These are phyloP conservation scores for Volvox africanus DNA, from an alignment of 139 green algal species.

Conservation along the genomic window DNA sequence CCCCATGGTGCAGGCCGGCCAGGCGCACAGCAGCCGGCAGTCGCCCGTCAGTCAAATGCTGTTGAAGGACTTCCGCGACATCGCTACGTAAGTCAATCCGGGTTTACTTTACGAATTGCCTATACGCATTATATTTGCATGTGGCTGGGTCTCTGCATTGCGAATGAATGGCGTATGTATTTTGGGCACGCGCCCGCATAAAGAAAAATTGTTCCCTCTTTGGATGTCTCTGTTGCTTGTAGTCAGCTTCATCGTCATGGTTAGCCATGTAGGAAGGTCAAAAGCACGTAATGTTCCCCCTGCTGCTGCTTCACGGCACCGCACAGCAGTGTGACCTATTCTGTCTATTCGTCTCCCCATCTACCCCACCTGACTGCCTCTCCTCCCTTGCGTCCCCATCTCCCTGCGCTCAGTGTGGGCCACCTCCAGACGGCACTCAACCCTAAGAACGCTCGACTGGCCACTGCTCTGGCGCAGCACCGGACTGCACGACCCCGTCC, in stretches of 20 bases:
- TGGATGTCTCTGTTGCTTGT: no score
- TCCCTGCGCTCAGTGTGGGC: background rate
- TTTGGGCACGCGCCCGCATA: no score
- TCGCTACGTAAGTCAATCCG: background rate
- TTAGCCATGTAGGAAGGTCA: no score
- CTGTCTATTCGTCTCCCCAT: background rate
- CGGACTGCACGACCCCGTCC: constrained; percentile 64
- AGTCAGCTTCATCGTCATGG: no score
- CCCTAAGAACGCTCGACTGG: constrained; percentile 67
- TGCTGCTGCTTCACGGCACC: no score
- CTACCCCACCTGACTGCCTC: background rate
- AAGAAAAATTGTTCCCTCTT: no score
- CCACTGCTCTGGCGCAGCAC: constrained; percentile 64
- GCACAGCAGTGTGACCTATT: no score
- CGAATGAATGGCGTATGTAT: no score
- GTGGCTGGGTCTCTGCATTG: no score
- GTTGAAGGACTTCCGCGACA: background rate
- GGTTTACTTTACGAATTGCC: no score
- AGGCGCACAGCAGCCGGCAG: background rate
- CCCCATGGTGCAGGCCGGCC: background rate
- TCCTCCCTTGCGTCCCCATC: background rate
- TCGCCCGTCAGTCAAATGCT: constrained; percentile 1
- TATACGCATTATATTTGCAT: no score
- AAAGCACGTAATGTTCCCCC: no score
- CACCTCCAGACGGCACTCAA: constrained; percentile 46